phyloP scores from a whole-genome alignment of 257 asterid genomes.

The Oldenlandia corymbosa region DNA sequence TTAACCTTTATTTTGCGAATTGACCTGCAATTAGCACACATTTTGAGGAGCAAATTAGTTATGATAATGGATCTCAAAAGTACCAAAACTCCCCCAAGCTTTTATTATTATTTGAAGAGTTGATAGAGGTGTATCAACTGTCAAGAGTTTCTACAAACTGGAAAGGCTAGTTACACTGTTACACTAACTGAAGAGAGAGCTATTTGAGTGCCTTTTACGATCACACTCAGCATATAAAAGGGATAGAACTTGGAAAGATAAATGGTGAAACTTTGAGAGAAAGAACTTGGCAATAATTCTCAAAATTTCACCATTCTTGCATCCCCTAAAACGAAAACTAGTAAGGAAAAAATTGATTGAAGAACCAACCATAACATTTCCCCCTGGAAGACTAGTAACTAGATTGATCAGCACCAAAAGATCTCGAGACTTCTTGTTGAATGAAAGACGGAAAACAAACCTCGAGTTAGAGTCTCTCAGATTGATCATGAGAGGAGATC shows the following conservation, averaged over 20 bases:
- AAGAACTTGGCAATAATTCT: background rate
- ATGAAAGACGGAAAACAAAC: background rate
- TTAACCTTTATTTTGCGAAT: too few species aligned
- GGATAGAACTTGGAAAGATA: background rate
- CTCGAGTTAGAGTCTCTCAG: too few species aligned
- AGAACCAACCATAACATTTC: background rate
- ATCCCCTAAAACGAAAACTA: background rate
- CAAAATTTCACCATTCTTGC: background rate
- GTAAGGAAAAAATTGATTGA: background rate
- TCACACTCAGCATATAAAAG: background rate
- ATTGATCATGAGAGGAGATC: constrained; percentile 20
- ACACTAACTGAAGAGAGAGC: background rate
- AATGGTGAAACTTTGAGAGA: constrained; percentile 8
- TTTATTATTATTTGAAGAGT: background rate
- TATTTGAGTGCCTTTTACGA: background rate
- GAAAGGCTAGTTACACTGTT: background rate
- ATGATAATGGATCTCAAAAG: background rate
- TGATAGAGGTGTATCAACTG: constrained; percentile 8
- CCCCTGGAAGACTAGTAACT: background rate
- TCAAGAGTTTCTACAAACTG: background rate
- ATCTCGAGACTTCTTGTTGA: background rate
- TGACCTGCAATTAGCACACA: too few species aligned
- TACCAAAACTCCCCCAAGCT: background rate
- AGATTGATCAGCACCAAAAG: background rate
- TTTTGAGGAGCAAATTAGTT: too few species aligned